These are phyloP conservation scores for Aphanomyces invadans DNA, from an alignment of 352 stramenopile species.

Conservation along the genomic window DNA sequence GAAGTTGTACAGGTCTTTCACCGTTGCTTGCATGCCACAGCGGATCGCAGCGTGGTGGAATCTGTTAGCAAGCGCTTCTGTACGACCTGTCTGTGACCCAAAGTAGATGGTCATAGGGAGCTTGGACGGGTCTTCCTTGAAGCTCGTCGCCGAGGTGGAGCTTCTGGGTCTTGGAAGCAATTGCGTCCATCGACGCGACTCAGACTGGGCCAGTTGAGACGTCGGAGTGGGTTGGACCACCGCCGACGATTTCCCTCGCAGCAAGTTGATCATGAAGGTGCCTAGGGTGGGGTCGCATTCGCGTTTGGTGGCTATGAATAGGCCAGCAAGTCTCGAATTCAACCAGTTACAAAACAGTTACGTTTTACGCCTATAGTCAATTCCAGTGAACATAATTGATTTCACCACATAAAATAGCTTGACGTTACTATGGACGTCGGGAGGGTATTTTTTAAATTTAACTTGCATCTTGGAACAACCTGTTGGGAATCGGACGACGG, in stretches of 20 bases:
- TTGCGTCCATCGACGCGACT: background rate
- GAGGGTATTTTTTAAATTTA: too few relatives aligned
- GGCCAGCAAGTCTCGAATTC: too few relatives aligned
- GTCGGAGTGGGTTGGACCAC: background rate
- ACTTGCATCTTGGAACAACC: too few relatives aligned
- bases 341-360: background rate
- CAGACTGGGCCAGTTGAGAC: too few relatives aligned
- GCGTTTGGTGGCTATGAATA: background rate
- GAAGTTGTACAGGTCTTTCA: slow-evolving; percentile 20
- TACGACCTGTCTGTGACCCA: slow-evolving; percentile 23
- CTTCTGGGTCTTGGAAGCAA: background rate
- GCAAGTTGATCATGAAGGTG: slow-evolving; percentile 22
- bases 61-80: slow-evolving; percentile 19
- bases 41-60: background rate
- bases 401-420: too few relatives aligned
- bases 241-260: slow-evolving; percentile 4
- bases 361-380: too few relatives aligned
- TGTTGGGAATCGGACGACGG: too few relatives aligned
- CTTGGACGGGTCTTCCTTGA: background rate
- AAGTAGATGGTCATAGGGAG: slow-evolving; percentile 20
- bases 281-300: too few relatives aligned
- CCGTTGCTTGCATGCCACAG: background rate
- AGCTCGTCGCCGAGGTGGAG: background rate
- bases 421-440: too few relatives aligned
- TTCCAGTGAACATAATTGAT: too few relatives aligned